These are phyloP conservation scores for Salvia miltiorrhiza DNA, from an alignment of 257 asterid species.

Conservation along the genomic window DNA sequence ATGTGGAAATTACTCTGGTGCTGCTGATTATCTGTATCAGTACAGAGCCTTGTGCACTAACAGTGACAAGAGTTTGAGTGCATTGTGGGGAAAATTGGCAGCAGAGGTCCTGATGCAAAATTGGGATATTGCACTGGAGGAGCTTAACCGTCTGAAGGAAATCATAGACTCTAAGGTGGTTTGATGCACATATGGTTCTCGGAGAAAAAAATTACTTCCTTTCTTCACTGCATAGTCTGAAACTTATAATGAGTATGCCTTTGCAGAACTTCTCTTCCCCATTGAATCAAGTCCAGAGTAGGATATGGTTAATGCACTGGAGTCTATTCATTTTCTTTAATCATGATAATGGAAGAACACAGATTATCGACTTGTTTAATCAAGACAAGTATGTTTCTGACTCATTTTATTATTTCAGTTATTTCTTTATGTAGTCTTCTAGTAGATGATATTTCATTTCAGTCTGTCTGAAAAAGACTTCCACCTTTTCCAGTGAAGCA, in stretches of 20 bases:
- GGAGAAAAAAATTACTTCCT: not conserved
- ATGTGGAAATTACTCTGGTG: constrained; percentile 98
- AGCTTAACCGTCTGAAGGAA: constrained; percentile 93
- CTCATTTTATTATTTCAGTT: not conserved
- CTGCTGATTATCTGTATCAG: constrained; percentile 94
- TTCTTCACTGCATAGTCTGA: not conserved
- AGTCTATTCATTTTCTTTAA: constrained; percentile 94
- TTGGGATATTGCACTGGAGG: constrained; percentile 95
- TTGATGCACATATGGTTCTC: not conserved
- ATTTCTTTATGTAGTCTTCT: not conserved
- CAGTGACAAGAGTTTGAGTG: constrained; percentile 86
- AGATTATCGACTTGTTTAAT: constrained; percentile 83
- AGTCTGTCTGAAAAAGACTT: not conserved
- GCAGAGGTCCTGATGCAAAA: constrained; percentile 98
- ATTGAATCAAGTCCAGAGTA: constrained; percentile 81
- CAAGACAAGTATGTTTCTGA: constrained; percentile 81
- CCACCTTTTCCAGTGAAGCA: not conserved
- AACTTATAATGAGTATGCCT: constrained; percentile 9
- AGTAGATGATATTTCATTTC: not conserved
- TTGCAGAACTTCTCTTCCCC: constrained; percentile 85
- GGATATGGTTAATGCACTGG: constrained; percentile 99
- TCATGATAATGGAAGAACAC: constrained; percentile 96
- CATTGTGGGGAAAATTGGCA: constrained; percentile 96
- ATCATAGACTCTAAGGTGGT: constrained; percentile 85
- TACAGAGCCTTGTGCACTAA: constrained; percentile 75